Base-by-base conservation (phyloP, 805 yeast genomes). In the Naumovozyma dairenensis region DNA sequence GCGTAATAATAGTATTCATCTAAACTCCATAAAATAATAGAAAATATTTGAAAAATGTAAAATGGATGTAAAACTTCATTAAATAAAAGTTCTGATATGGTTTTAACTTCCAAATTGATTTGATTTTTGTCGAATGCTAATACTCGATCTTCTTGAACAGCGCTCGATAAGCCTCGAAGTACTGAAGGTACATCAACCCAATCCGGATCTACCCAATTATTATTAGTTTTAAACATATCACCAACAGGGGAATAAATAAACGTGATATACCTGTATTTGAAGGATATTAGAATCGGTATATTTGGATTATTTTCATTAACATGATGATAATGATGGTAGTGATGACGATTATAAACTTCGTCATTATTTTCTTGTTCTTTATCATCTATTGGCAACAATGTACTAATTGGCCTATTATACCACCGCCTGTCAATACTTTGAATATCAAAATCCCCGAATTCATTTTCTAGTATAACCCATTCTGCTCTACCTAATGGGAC, bases 1-100 rank as follows among this genome's bases (percentile, higher is more conserved):
- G 99, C 99, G 54, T 92, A 92, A 60, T 89, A 92, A 55, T 79
- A 82, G 58, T 93, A 92, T 46, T 82, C 80, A 57, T 92, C 99
- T 12, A 85, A 72, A 8, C 85, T 69, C 99, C 99, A 92, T 29
- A 92, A 63, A 21, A 87, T 62, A 36, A 92, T 81, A 3, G 96
- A 86, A 53, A 89, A 89, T 1, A 89, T 77, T 62, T 92, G 99
- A 55, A 92, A 92, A 28, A 93, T 71, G 55, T 92, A 92, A 54
- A 92, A 92, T 1, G 99, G 99, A 56, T 92, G 97, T 27, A 92
- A 61, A 0, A 86, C 84, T 55, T 92, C 98, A 49, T 85, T 94
- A 17, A 80, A 64, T 22, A 92, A 64, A 29, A 92, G 66, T 51
- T 76, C 74, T 0, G 62, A 21, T 1, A 74, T 62, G 1, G 87